Evolutionary conservation across 805 yeast genomes (phyloP).

Genomic region (Candida nitratophila): DNA sequence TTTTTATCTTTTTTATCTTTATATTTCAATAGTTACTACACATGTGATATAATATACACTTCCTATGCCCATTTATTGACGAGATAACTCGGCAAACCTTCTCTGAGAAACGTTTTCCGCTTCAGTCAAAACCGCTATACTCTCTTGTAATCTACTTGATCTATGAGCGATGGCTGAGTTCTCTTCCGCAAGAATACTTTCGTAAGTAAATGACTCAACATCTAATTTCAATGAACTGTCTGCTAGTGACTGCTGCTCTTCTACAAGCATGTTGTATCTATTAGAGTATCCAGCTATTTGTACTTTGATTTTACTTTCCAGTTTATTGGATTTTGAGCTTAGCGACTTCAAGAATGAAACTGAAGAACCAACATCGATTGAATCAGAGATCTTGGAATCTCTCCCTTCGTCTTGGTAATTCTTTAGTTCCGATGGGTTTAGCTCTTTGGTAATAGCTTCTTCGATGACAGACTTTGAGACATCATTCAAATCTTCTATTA

Average conservation of each 20-base stretch:
- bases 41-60: neutral
- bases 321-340: conserved; percentile 13
- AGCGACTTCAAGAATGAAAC: neutral
- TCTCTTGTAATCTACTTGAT: conserved; percentile 4
- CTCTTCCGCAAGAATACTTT: conserved; percentile 5
- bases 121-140: conserved; percentile 4
- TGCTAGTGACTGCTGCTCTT: conserved; percentile 11
- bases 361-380: neutral
- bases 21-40: too few species aligned
- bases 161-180: conserved; percentile 5
- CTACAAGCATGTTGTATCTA: conserved; percentile 15
- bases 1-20: too few species aligned
- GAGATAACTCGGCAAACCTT: conserved; percentile 1
- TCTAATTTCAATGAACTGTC: conserved; percentile 12
- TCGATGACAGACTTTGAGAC: conserved; percentile 16
- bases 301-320: conserved; percentile 21
- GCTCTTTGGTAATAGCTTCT: conserved; percentile 13
- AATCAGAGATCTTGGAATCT: neutral
- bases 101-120: conserved; percentile 9
- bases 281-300: conserved; percentile 25
- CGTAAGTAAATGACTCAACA: neutral
- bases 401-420: neutral
- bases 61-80: neutral
- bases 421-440: neutral
- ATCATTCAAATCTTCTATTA: conserved; percentile 28